Conservation (phyloP, 345 rosid genomes). For the Salix purpurea region DNA sequence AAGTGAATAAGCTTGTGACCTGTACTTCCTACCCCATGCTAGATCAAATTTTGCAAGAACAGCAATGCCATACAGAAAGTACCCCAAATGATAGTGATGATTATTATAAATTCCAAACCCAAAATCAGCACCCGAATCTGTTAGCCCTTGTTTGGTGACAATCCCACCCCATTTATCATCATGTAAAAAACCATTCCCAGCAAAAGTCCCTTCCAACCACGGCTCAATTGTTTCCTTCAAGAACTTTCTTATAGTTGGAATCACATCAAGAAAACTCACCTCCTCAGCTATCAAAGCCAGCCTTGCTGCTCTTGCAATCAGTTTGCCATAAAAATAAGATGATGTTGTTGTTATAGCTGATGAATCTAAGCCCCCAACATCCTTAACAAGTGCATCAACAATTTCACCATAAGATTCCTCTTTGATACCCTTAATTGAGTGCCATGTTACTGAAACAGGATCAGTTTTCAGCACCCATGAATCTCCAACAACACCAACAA, state of each 20-base stretch:
- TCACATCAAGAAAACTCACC: slow-evolving; percentile 53
- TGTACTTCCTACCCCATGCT: slow-evolving; percentile 78
- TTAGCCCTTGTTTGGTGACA: slow-evolving; percentile 59
- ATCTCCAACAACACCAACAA: slow-evolving; percentile 79
- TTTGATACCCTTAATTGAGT: slow-evolving; percentile 60
- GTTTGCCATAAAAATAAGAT: slow-evolving; percentile 74
- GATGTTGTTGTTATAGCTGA: slow-evolving; percentile 46
- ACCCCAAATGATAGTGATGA: slow-evolving; percentile 86
- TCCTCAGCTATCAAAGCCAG: slow-evolving; percentile 89
- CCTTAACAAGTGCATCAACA: slow-evolving; percentile 56
- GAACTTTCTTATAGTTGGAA: slow-evolving; percentile 57
- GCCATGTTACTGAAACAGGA: slow-evolving; percentile 78
- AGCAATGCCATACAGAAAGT: slow-evolving; percentile 82
- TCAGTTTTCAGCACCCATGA: slow-evolving; percentile 64
- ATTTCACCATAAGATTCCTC: slow-evolving; percentile 54
- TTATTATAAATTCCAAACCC: slow-evolving; percentile 79
- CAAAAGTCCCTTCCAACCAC: slow-evolving; percentile 78
- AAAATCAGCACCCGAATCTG: slow-evolving; percentile 69
- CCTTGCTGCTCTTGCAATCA: slow-evolving; percentile 85
- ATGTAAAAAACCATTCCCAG: slow-evolving; percentile 67
- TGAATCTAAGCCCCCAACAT: slow-evolving; percentile 56
- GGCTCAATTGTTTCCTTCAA: slow-evolving; percentile 75
- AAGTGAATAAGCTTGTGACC: slow-evolving; percentile 70
- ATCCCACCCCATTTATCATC: slow-evolving; percentile 90
- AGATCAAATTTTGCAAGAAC: slow-evolving; percentile 81